Base-by-base conservation (phyloP, 768 basidiomycete genomes). In the Mycena indigotica region DNA sequence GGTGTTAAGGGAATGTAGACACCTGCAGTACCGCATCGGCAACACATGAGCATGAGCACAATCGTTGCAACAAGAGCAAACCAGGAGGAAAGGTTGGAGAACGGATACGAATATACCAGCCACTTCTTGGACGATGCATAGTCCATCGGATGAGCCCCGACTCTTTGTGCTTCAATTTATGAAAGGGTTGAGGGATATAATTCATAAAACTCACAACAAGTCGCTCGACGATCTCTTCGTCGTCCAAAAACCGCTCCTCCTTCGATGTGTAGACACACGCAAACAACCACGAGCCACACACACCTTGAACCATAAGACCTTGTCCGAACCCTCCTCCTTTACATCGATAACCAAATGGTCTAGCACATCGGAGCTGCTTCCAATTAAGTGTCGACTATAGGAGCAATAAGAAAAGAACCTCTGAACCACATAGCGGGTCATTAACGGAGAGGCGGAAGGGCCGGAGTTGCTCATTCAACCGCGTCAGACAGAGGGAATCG, bases 71-170 rank as follows among this genome's bases (percentile, higher is more conserved):
- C n/a, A n/a, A n/a, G n/a, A n/a, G n/a, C 24, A 50, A 1, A 58
- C 57, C 73, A 13, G 83, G 85, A 0, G 89, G 87, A 61, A 91
- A 92, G 3, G 77, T 65, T 0, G 91, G 91, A 2, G 88, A 75
- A 30, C 88, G 82, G 24, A 93, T 73, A 39, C 87, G 87, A 57
- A 93, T 84, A 70, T 93, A 93, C 91, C 91, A 93, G 44, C 91
- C 91, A 26, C 87, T 83, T 56, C 85, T 84, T 1, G 91, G 91
- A 4, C 85, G 83, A 68, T 92, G 91, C 25, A 92, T 84, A 10
- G 83, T 83, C 91, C 91, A 93, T 54, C 81, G 79, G 2, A 90
- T 69, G 0, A 80, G 79, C 23, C 81, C 83, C 3, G 82, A 85
- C n/a, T 82, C 78, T 38, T 87, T 88, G 56, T 92, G 87, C 88